phyloP scores from a whole-genome alignment of 2,329 filamentous ascomycete genomes.

The Ophiognomonia clavigignenti-juglandacearum region DNA sequence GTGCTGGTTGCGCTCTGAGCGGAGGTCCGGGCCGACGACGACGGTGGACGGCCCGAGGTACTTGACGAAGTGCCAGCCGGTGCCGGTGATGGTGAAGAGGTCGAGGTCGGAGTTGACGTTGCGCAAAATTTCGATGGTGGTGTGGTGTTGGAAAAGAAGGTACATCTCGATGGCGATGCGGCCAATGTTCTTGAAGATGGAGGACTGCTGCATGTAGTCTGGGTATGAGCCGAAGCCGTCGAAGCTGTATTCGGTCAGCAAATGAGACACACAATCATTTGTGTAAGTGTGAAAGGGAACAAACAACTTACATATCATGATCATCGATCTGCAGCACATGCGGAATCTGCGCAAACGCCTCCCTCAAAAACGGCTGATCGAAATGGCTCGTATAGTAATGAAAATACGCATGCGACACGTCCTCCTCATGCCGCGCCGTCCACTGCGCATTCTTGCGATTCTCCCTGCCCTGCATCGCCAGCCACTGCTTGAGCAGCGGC shows the following conservation, averaged over 20 bases:
- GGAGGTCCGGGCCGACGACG: slow-evolving; percentile 83
- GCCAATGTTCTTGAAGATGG: slow-evolving; percentile 98
- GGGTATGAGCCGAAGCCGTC: slow-evolving; percentile 97
- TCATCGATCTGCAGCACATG: slow-evolving; percentile 91
- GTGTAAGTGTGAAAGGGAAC: no score
- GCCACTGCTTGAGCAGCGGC: slow-evolving; percentile 89
- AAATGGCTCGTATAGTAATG: slow-evolving; percentile 99
- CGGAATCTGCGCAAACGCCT: slow-evolving; percentile 96
- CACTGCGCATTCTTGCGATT: slow-evolving; percentile 85
- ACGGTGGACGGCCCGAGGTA: slow-evolving; percentile 88
- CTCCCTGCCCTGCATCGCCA: slow-evolving; percentile 87
- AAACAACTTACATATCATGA: slow-evolving; percentile 82
- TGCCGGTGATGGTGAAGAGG: slow-evolving; percentile 94
- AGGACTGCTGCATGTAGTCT: slow-evolving; percentile 95
- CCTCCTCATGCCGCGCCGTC: slow-evolving; percentile 93
- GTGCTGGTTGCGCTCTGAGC: slow-evolving; percentile 83
- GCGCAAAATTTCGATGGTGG: slow-evolving; percentile 85
- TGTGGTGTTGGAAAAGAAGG: slow-evolving; percentile 96
- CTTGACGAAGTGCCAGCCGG: slow-evolving; percentile 98
- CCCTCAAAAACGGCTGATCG: slow-evolving; percentile 88
- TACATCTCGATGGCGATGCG: slow-evolving; percentile 97
- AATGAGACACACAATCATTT: slow-evolving; percentile 33
- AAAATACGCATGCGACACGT: slow-evolving; percentile 94
- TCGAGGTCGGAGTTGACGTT: slow-evolving; percentile 85
- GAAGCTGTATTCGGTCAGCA: slow-evolving; percentile 54